Conservation (phyloP, 148 eudicot genomes). For the Persicaria tinctoria region DNA sequence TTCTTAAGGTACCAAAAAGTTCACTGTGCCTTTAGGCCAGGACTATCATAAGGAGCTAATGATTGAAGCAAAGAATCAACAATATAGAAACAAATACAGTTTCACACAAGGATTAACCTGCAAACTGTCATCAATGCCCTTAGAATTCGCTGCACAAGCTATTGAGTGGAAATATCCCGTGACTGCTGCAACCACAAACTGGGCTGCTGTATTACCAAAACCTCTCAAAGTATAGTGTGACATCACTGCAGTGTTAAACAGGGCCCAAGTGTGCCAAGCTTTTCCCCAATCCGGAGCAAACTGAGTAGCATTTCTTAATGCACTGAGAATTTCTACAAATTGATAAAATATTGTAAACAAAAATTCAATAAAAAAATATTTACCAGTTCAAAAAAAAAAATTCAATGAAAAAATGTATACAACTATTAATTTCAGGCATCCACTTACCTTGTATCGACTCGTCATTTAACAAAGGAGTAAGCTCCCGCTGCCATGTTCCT, state of each 20-base stretch:
- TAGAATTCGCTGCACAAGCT: constrained; percentile 91
- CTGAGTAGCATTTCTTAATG: constrained; percentile 72
- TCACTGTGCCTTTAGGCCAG: not conserved
- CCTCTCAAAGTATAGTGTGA: constrained; percentile 83
- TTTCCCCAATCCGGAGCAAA: constrained; percentile 78
- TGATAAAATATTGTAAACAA: constrained; percentile 10
- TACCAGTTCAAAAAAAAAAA: not conserved
- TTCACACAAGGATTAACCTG: constrained; percentile 46
- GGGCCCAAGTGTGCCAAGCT: constrained; percentile 99
- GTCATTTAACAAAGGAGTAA: constrained; percentile 66
- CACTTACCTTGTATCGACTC: constrained; percentile 55
- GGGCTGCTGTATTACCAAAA: constrained; percentile 41
- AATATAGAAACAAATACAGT: not conserved
- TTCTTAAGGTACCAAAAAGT: not conserved
- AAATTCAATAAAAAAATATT: not conserved
- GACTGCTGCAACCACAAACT: constrained; percentile 91
- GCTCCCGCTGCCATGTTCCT: constrained; percentile 88
- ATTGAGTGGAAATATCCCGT: constrained; percentile 97
- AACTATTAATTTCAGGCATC: not conserved
- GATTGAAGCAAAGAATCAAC: not conserved
- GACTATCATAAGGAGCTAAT: not conserved
- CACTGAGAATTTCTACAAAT: constrained; percentile 56
- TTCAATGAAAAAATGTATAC: not conserved
- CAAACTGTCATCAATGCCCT: constrained; percentile 96
- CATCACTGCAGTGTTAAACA: constrained; percentile 97